Conservation (phyloP, 1,284 basidiomycete species). For the Pterula multifida region DNA sequence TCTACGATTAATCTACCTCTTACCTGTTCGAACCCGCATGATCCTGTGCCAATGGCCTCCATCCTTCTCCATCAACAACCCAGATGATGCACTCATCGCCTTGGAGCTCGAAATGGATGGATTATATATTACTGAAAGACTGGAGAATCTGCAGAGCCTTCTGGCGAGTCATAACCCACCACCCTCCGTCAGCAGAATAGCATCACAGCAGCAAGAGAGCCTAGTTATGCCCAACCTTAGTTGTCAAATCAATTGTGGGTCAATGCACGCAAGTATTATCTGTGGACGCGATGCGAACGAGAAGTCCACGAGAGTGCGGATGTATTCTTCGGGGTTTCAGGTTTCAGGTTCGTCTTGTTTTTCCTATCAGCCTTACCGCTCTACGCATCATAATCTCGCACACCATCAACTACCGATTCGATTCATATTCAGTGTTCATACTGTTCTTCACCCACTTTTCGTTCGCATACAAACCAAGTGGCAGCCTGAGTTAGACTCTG, state of each 20-base stretch:
- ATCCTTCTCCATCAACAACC: slow-evolving; percentile 42
- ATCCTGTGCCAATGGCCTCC: slow-evolving; percentile 45
- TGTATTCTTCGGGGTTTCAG: neutral
- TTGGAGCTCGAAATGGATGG: slow-evolving; percentile 32
- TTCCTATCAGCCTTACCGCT: slow-evolving; percentile 11
- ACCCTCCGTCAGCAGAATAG: neutral
- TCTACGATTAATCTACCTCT: slow-evolving; percentile 34
- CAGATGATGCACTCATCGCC: slow-evolving; percentile 46
- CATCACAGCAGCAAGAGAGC: neutral
- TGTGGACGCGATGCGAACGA: neutral
- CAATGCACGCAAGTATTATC: neutral
- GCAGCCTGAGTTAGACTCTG: slow-evolving; percentile 11
- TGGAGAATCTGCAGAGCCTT: slow-evolving; percentile 28
- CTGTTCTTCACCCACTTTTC: slow-evolving; percentile 31
- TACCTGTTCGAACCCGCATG: slow-evolving; percentile 26
- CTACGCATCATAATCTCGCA: slow-evolving; percentile 12
- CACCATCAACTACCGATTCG: slow-evolving; percentile 18
- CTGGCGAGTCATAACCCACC: neutral
- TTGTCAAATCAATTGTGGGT: neutral
- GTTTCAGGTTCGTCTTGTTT: slow-evolving; percentile 11
- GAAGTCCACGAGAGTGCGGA: neutral
- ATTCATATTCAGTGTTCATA: slow-evolving; percentile 23
- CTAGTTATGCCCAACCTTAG: neutral
- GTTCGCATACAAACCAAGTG: slow-evolving; percentile 27
- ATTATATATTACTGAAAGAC: slow-evolving; percentile 36